These are phyloP conservation scores for Phytophthora pini DNA, from an alignment of 352 stramenopile genomes.

Conservation along the genomic window DNA sequence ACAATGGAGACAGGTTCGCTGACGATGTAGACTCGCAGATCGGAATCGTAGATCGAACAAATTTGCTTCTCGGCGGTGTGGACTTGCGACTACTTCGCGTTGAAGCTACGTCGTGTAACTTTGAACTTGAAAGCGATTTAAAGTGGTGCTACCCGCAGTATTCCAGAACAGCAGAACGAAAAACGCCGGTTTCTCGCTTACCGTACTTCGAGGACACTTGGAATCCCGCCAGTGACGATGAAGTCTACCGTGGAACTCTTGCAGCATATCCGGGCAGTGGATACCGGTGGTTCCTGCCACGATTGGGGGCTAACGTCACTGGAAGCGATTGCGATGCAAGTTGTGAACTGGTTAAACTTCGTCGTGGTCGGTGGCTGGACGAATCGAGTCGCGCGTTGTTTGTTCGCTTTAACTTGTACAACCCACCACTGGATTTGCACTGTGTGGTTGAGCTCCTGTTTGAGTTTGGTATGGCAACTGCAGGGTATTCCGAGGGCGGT, in stretches of 20 bases:
- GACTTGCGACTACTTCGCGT: slow-evolving; percentile 64
- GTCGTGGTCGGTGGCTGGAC: slow-evolving; percentile 59
- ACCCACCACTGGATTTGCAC: slow-evolving; percentile 54
- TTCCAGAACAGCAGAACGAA: slow-evolving; percentile 29
- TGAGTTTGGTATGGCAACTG: slow-evolving; percentile 48
- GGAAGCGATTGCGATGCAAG: slow-evolving; percentile 33
- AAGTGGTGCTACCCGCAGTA: slow-evolving; percentile 56
- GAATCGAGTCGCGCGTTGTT: slow-evolving; percentile 53
- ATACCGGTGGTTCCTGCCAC: slow-evolving; percentile 36
- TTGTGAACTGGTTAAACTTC: slow-evolving; percentile 49
- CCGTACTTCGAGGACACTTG: slow-evolving; percentile 45
- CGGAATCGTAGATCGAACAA: slow-evolving; percentile 50
- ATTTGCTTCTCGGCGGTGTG: slow-evolving; percentile 67
- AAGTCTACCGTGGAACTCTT: slow-evolving; percentile 40
- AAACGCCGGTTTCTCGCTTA: slow-evolving; percentile 6
- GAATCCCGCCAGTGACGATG: slow-evolving; percentile 11
- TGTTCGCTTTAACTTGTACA: slow-evolving; percentile 76
- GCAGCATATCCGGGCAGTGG: slow-evolving; percentile 42
- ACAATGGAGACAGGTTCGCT: slow-evolving; percentile 61
- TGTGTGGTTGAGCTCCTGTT: slow-evolving; percentile 59
- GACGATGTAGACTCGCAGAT: slow-evolving; percentile 57
- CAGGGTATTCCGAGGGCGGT: slow-evolving; percentile 24
- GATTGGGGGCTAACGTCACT: slow-evolving; percentile 15
- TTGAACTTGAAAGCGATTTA: slow-evolving; percentile 2
- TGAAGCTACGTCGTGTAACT: slow-evolving; percentile 25